Evolutionary conservation across 441 rosid species (phyloP), one percentile per base, ranked within the genome.

Genomic region (Gossypium schwendimanii): DNA sequence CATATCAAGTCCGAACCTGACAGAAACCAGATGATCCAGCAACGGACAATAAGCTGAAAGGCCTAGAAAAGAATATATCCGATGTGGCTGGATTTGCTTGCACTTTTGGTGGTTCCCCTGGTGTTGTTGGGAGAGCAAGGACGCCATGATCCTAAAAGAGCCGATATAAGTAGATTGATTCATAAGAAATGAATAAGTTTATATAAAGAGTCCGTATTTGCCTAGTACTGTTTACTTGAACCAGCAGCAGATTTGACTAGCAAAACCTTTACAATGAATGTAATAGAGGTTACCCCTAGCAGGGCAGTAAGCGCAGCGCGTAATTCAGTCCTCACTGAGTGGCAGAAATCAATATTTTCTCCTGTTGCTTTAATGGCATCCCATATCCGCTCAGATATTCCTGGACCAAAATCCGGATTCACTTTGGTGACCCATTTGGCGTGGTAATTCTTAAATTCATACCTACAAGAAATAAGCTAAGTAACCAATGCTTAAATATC

Each of bases 21-120:
- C 98, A 94, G 80, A 87, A 87, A 73, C 99, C 97, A 21, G 98
- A 94, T 54, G 88, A 84, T 17, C 93, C 96, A 6, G 92, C 88
- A 36, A 92, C 78, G 1, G 94, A 89, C 59, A 89, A 85, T 82
- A 92, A 84, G 83, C 92, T 83, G 23, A 89, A 92, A 62, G 97
- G 90, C 84, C 82, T 82, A 36, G 79, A 84, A 11, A 85, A 77
- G 73, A 86, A 82, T 4, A 76, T 57, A 77, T 91, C 94, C 15
- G 89, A 80, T 45, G 80, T 70, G 1, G 78, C 69, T 71, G 90
- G 73, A 73, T 92, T 90, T 26, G 84, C 84, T 36, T 87, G 82
- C 14, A 88, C 86, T 77, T 92, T 87, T 9, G 97, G 97, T 59
- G 94, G 97, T 72, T 82, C 91, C 62, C 87, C 96, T 63, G 94